Base-by-base conservation (phyloP, 225 moss, liverwort and hornwort genomes). In the Straminergon stramineum region DNA sequence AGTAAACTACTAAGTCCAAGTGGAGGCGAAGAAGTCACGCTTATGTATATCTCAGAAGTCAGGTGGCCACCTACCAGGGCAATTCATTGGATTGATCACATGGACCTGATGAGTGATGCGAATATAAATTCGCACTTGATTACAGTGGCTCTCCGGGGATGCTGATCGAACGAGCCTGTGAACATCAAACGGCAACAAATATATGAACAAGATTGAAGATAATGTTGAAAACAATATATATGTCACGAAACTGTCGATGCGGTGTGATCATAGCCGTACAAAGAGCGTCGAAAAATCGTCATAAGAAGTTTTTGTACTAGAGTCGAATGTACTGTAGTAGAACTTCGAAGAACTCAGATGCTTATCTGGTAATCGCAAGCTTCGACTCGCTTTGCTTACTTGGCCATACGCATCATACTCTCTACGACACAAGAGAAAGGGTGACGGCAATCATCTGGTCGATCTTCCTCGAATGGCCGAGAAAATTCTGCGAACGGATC, bases 111-210 rank as follows among this genome's bases (percentile, higher is more conserved):
- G 60, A 67, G 48, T 69, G 89, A 45, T 79, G 51, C 67, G 67
- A 87, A 43, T 67, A 43, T 79, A 48, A 88, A 61, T 52, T 51
- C 43, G 66, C 69, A 84, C 56, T n/a, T 67, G 84, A 67, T 84
- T 53, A 5, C 67, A 22, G 55, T n/a, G 41, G 30, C 22, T 55
- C 84, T 17, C 32, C 75, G 28, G 48, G 11, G 45, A 26, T 65
- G 94, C 95, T 66, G 91, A 48, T 48, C 48, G 48, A 90, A 81
- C 92, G 92, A 77, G 93, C 94, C 91, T 92, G 87, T 62, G 37
- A 74, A 79, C 31, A 79, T 51, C 70, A 45, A 85, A 77, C 53
- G 64, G 58, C 78, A 57, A 71, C 67, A 7, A 53, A 43, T 48
- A 48, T 48, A 48, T 26, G 84, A 84, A 22, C 48, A 82, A 82